A percentile compares a stretch with the other conserved stretches of the same genome.
Evolutionary conservation across 2,329 filamentous ascomycete genomes (phyloP).

Genomic region (Fusarium multiceps): DNA sequence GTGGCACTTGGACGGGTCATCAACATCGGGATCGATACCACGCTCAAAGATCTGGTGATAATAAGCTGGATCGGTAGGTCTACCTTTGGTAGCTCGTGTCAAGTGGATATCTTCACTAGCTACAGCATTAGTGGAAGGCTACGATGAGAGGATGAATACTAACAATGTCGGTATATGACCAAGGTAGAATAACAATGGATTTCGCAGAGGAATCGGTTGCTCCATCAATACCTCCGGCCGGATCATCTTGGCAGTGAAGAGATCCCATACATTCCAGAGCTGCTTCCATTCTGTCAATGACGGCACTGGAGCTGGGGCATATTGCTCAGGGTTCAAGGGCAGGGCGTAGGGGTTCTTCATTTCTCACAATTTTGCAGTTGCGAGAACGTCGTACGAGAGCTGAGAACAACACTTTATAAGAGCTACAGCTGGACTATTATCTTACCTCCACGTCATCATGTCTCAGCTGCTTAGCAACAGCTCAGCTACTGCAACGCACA

Average conservation of each 20-base stretch:
- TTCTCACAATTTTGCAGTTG: not conserved
- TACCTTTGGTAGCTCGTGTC: not conserved
- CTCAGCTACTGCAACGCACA: not conserved
- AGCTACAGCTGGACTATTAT: not conserved
- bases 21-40: constrained; percentile 17
- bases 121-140: rapidly evolving
- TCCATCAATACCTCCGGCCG: constrained; percentile 18
- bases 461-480: not conserved
- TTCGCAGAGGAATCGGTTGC: constrained; percentile 28
- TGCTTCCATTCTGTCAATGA: constrained; percentile 32
- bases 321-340: constrained; percentile 3
- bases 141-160: not conserved
- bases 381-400: not conserved
- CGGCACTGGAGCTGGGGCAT: constrained; percentile 23
- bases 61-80: constrained; percentile 10
- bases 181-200: constrained; percentile 27
- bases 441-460: not conserved
- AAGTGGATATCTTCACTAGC: constrained; percentile 28
- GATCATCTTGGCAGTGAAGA: constrained; percentile 27
- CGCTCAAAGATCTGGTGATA: constrained; percentile 20
- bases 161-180: constrained; percentile 35
- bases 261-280: constrained; percentile 32
- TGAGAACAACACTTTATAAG: not conserved
- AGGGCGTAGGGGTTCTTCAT: constrained; percentile 17
- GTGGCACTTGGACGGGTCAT: constrained; percentile 30